Evolutionary conservation across 495 filamentous ascomycete genomes (phyloP), one percentile per base, ranked within the genome.

Genomic region (Emericellopsis terricola): DNA sequence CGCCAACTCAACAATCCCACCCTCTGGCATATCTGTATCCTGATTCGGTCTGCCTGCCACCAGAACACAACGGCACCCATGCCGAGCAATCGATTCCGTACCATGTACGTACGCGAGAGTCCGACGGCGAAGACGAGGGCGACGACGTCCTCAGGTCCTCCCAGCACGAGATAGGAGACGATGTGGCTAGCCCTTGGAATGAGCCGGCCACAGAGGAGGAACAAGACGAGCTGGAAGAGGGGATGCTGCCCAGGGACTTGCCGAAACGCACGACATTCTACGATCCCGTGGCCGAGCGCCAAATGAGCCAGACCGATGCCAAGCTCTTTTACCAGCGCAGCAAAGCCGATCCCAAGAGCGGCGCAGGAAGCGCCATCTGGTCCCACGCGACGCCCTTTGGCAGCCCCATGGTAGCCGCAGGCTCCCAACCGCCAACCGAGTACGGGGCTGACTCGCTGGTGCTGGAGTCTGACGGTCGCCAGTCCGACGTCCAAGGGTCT

Each of bases 241-340:
- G 68, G 14, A 64, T 83, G 52, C 65, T 91, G 6, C 70, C 72
- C 29, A 60, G 82, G 51, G 82, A 91, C 49, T 66, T 69, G 35
- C 78, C 80, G 40, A 65, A 73, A 39, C 81, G 72, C 55, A 91
- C 83, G 2, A 75, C 83, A 5, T 81, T 77, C 41, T 89, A 84
- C 52, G 80, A 89, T 52, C 75, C 79, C 48, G 71, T 80, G n/a
- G 73, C 75, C 38, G 87, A 97, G 51, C 89, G 86, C 46, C 79
- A 81, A 40, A 73, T 87, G 67, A 83, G 73, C 40, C 82, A 94
- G 55, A 69, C 78, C 15, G 87, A 97, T 46, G 81, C 87, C 23
- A 94, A 89, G 51, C 65, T 94, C 19, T 86, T 94, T 60, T 97
- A 93, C 54, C 89, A 93, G 48, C 68, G 83, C 38, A 84, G 82